Conservation (phyloP, 495 filamentous ascomycete species). For the Xylaria nigripes region DNA sequence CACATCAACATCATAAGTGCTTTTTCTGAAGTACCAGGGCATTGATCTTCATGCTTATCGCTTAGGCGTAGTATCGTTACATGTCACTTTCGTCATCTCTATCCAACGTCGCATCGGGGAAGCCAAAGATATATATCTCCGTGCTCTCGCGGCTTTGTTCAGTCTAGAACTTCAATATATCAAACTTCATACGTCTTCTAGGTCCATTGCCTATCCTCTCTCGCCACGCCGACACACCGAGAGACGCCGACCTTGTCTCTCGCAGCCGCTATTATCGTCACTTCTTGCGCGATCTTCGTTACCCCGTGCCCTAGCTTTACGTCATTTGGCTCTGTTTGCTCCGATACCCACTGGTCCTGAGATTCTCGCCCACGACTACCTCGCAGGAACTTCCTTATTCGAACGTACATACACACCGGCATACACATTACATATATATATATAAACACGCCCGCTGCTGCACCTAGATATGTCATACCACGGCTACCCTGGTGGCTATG, state of each 20-base stretch:
- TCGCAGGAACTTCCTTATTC: not conserved
- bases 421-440: not conserved
- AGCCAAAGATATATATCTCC: slow-evolving; percentile 6
- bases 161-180: slow-evolving; percentile 1
- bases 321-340: not conserved
- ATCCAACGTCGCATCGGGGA: not conserved
- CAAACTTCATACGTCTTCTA: not conserved
- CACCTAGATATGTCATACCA: slow-evolving; percentile 30
- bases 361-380: not conserved
- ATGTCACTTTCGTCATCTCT: not conserved
- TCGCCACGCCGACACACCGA: slow-evolving; percentile 9
- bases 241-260: not conserved
- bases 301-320: not conserved
- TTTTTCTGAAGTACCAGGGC: not conserved
- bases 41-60: not conserved
- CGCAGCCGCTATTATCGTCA: not conserved
- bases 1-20: not conserved
- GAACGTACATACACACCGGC: not conserved
- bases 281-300: not conserved
- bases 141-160: slow-evolving; percentile 7
- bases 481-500: slow-evolving; percentile 35
- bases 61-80: slow-evolving; percentile 2
- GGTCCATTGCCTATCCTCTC: slow-evolving; percentile 1
- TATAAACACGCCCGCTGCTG: not conserved
- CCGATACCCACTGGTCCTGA: not conserved